phyloP scores from a whole-genome alignment of 495 filamentous ascomycete genomes.

The Bacidia rubella region DNA sequence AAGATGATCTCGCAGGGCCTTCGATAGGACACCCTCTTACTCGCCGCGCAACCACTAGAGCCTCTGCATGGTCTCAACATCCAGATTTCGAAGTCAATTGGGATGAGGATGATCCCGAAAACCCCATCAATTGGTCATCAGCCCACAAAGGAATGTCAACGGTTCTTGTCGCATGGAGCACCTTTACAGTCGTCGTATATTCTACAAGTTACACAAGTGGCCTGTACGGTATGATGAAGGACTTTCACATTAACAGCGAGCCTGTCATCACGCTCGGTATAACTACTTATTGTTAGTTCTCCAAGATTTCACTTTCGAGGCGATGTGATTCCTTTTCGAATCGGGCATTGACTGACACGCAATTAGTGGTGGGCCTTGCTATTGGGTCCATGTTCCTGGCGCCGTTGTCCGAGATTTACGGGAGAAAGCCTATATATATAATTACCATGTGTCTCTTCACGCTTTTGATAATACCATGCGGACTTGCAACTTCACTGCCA shows the following conservation, averaged over 20 bases:
- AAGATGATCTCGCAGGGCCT: too few relatives aligned
- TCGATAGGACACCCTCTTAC: not conserved
- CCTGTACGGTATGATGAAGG: slow-evolving; percentile 48
- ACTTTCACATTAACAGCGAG: slow-evolving; percentile 43
- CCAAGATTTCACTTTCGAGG: slow-evolving; percentile 16
- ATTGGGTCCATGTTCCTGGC: slow-evolving; percentile 60
- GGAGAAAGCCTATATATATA: slow-evolving; percentile 61
- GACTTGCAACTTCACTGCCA: slow-evolving; percentile 47
- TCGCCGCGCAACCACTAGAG: not conserved
- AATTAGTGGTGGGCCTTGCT: slow-evolving; percentile 41
- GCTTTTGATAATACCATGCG: slow-evolving; percentile 58
- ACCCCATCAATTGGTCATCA: slow-evolving; percentile 65
- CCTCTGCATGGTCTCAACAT: slow-evolving; percentile 45
- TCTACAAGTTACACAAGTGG: slow-evolving; percentile 70
- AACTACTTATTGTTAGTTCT: slow-evolving; percentile 47
- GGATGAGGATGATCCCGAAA: slow-evolving; percentile 47
- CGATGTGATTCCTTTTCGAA: slow-evolving; percentile 13
- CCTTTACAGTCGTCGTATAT: slow-evolving; percentile 51
- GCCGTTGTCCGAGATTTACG: slow-evolving; percentile 66
- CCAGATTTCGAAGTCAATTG: slow-evolving; percentile 68
- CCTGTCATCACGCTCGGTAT: slow-evolving; percentile 58
- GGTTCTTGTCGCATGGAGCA: slow-evolving; percentile 45
- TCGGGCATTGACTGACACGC: not conserved
- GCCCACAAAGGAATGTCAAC: slow-evolving; percentile 53
- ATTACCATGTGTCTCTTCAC: slow-evolving; percentile 46